Conservation (phyloP, 164 flowering plant genomes). For the Pachysandra terminalis region DNA sequence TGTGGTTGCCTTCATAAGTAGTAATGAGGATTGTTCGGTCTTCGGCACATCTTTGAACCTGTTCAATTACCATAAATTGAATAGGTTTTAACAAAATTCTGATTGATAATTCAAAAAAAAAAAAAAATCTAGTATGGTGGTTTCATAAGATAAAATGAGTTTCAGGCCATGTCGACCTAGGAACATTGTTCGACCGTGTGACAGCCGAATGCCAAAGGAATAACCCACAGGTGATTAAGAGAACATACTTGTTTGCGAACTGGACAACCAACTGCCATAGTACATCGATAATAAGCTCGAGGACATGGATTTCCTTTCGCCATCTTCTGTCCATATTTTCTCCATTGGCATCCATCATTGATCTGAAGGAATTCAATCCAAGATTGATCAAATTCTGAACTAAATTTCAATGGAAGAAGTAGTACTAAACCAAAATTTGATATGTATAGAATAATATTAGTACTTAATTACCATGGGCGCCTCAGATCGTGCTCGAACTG, state of each 20-base stretch:
- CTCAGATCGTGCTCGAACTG: slow-evolving; percentile 78
- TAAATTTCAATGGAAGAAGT: too few species aligned
- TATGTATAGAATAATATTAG: too few species aligned
- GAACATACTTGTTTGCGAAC: slow-evolving; percentile 65
- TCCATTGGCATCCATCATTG: slow-evolving; percentile 75
- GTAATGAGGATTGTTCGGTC: slow-evolving; percentile 57
- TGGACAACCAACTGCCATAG: slow-evolving; percentile 75
- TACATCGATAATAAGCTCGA: slow-evolving; percentile 69
- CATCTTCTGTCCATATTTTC: slow-evolving; percentile 79
- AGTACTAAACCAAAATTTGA: too few species aligned
- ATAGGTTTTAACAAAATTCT: background rate
- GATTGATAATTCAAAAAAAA: background rate
- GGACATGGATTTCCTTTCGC: slow-evolving; percentile 79
- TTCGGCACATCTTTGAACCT: slow-evolving; percentile 80
- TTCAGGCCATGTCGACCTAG: too few species aligned
- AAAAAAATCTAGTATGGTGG: background rate
- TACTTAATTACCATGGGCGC: slow-evolving; percentile 59
- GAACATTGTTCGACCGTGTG: too few species aligned
- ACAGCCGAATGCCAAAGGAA: too few species aligned
- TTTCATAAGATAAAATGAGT: too few species aligned
- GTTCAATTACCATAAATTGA: background rate
- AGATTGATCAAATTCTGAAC: background rate
- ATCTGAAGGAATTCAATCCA: slow-evolving; percentile 30
- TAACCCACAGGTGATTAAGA: background rate
- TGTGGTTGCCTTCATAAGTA: slow-evolving; percentile 66